Percentiles rank a stretch among this genome's conserved stretches.
Evolutionary conservation across 1,284 basidiomycete species (phyloP).

Genomic region (Flammula alnicola): DNA sequence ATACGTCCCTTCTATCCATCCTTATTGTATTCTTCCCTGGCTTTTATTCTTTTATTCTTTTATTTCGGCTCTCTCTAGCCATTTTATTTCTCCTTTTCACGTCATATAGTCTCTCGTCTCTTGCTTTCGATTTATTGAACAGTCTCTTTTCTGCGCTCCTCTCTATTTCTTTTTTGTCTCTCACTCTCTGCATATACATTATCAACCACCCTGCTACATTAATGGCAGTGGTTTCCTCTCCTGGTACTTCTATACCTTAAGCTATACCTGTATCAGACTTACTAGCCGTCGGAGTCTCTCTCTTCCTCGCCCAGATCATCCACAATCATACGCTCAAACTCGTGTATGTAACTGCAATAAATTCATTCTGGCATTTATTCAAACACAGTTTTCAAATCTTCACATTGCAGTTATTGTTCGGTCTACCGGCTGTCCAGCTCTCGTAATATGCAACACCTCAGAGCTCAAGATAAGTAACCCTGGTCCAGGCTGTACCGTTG

Average conservation of each 20-base stretch:
- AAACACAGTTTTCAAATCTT: too few species aligned
- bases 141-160: neutral
- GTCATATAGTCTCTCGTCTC: slow-evolving; percentile 1
- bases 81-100: neutral
- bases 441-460: too few species aligned
- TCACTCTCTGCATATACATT: slow-evolving; percentile 2
- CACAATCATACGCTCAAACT: too few species aligned
- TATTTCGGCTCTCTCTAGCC: neutral
- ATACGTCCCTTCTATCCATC: neutral
- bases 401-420: too few species aligned
- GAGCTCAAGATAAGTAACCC: too few species aligned
- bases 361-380: too few species aligned
- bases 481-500: too few species aligned
- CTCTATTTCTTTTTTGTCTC: slow-evolving; percentile 1
- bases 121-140: slow-evolving; percentile 12
- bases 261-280: too few species aligned
- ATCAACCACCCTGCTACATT: slow-evolving; percentile 1
- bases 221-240: neutral
- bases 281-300: too few species aligned
- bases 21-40: slow-evolving; percentile 4
- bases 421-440: too few species aligned
- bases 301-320: too few species aligned
- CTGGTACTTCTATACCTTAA: neutral
- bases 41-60: slow-evolving; percentile 1
- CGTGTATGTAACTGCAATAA: too few species aligned